phyloP scores from a whole-genome alignment of 1,284 basidiomycete genomes.

The Apiotrichum veenhuisii region DNA sequence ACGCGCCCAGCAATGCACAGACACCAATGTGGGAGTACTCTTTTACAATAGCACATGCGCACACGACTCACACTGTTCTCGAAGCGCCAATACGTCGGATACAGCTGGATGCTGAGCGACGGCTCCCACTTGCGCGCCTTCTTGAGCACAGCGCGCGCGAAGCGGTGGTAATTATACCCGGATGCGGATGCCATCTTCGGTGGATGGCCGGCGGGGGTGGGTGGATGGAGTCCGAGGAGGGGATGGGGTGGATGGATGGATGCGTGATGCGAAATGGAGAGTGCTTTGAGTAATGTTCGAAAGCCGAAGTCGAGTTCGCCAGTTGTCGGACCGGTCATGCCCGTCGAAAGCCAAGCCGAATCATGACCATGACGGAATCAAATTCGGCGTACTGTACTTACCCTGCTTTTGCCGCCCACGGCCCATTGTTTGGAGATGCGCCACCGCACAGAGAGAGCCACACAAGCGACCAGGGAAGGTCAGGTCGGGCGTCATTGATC shows the following conservation, averaged over 20 bases:
- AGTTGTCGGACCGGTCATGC: neutral
- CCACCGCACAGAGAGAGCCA: too few relatives aligned
- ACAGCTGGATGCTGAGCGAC: slow-evolving; percentile 47
- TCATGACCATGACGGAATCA: neutral
- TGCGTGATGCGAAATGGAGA: neutral
- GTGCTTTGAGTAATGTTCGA: neutral
- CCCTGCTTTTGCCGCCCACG: too few relatives aligned
- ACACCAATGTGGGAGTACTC: too few relatives aligned
- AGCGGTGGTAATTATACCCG: slow-evolving; percentile 50
- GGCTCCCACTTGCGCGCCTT: slow-evolving; percentile 50
- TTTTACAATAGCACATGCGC: too few relatives aligned
- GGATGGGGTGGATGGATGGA: too few relatives aligned
- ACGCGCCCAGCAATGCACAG: too few relatives aligned
- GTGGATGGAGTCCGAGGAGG: too few relatives aligned
- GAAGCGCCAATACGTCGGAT: slow-evolving; percentile 45
- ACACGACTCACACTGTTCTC: slow-evolving; percentile 41
- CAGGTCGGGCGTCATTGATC: too few relatives aligned
- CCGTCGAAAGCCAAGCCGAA: neutral
- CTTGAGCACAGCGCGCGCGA: slow-evolving; percentile 47
- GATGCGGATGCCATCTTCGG: slow-evolving; percentile 47
- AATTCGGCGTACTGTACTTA: neutral
- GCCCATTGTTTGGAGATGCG: too few relatives aligned
- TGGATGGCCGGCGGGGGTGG: too few relatives aligned
- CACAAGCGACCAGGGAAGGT: too few relatives aligned
- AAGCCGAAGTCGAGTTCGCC: too few relatives aligned